Percentiles rank a stretch among this genome's conserved stretches.
Conservation (phyloP, 306 rosid species). For the Boehmeria nivea region DNA sequence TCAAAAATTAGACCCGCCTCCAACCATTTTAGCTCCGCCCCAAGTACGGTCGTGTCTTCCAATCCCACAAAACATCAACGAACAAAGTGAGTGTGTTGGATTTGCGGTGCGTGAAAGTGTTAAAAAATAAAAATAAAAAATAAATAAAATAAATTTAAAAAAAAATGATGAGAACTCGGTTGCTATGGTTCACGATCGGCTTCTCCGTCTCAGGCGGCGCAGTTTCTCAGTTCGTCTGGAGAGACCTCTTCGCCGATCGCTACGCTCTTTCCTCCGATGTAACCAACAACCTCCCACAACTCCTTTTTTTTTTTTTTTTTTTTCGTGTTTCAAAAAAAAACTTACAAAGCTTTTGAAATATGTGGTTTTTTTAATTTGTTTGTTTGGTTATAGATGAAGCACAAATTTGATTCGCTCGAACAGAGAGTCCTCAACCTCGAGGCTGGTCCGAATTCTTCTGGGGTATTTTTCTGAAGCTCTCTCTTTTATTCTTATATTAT, state of each 20-base stretch:
- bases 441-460: slow-evolving; percentile 27
- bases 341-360: too few relatives aligned
- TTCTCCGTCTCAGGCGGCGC: slow-evolving; percentile 31
- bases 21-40: too few relatives aligned
- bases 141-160: too few relatives aligned
- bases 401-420: slow-evolving; percentile 28
- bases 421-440: slow-evolving; percentile 31
- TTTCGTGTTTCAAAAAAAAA: too few relatives aligned
- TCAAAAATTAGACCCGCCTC: too few relatives aligned
- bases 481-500: slow-evolving; percentile 1
- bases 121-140: too few relatives aligned
- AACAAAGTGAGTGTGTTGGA: too few relatives aligned
- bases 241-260: slow-evolving; percentile 27
- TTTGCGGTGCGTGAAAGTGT: too few relatives aligned
- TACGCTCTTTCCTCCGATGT: slow-evolving; percentile 30
- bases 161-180: slow-evolving; percentile 33
- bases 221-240: slow-evolving; percentile 34
- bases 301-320: neutral
- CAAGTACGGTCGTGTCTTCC: too few relatives aligned
- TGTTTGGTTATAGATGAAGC: slow-evolving; percentile 19
- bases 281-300: neutral
- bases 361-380: neutral
- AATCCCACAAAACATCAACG: too few relatives aligned
- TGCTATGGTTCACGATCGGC: slow-evolving; percentile 37
- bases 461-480: slow-evolving; percentile 21